Percentiles rank a stretch among this genome's conserved stretches.
phyloP scores from a whole-genome alignment of 768 basidiomycete genomes.

The Boletellus emodensis region DNA sequence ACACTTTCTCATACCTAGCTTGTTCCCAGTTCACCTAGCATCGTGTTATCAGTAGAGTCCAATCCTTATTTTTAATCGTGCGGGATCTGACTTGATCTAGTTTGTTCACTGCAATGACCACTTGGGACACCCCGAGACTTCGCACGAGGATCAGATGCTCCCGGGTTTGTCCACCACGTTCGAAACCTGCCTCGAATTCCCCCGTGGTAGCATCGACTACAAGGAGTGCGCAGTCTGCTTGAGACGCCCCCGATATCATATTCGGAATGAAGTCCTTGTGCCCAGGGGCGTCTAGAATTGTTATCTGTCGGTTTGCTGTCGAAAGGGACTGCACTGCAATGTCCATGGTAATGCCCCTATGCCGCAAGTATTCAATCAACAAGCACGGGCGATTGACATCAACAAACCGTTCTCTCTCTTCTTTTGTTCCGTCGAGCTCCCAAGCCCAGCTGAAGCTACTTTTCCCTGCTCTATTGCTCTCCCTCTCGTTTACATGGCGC shows the following conservation, averaged over 20 bases:
- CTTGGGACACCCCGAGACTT: constrained; percentile 87
- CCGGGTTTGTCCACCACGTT: constrained; percentile 89
- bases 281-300: constrained; percentile 95
- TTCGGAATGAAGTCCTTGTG: constrained; percentile 98
- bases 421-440: constrained; percentile 89
- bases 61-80: not conserved
- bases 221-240: constrained; percentile 91
- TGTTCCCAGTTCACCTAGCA: constrained; percentile 82
- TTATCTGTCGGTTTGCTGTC: constrained; percentile 75
- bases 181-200: constrained; percentile 96
- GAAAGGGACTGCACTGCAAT: constrained; percentile 78
- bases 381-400: not conserved
- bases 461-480: constrained; percentile 87
- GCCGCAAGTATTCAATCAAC: constrained; percentile 8
- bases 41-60: not conserved
- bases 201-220: constrained; percentile 89
- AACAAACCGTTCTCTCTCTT: constrained; percentile 86
- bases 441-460: constrained; percentile 97
- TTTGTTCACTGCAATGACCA: constrained; percentile 94
- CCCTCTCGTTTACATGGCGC: constrained; percentile 79
- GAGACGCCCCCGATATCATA: constrained; percentile 98
- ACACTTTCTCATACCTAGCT: constrained; percentile 83
- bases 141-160: constrained; percentile 91
- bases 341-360: constrained; percentile 96
- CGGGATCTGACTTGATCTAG: constrained; percentile 68